Evolutionary conservation across 495 filamentous ascomycete species (phyloP).

Genomic region (Aspergillus coremiiformis): DNA sequence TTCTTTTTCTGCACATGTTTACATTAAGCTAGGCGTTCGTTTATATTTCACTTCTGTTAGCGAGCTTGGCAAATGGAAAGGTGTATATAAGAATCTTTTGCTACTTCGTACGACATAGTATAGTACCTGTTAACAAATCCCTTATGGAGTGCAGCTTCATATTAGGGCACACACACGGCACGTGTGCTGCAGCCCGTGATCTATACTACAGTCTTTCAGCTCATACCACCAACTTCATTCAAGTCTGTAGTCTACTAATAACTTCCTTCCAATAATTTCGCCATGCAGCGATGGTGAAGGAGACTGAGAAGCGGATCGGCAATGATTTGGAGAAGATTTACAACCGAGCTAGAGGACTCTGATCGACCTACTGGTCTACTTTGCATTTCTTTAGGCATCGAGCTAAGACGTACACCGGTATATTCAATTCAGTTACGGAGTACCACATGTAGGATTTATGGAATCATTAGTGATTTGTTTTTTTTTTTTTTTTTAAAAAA

Average conservation of each 20-base stretch:
- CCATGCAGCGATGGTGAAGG: conserved; percentile 23
- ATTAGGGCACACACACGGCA: not conserved
- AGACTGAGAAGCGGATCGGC: conserved; percentile 27
- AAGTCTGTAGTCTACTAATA: too few species aligned
- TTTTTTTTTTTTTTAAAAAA: too few species aligned
- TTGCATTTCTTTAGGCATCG: too few species aligned
- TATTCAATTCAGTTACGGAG: not conserved
- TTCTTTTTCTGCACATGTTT: not conserved
- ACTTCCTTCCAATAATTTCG: too few species aligned
- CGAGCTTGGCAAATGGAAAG: not conserved
- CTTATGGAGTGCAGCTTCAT: too few species aligned
- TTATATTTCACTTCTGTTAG: not conserved
- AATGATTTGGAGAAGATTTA: conserved; percentile 25
- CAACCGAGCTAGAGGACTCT: conserved; percentile 10
- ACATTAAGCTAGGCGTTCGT: not conserved
- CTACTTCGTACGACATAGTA: too few species aligned
- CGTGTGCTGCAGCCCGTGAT: not conserved
- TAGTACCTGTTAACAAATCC: not conserved
- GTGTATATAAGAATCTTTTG: not conserved
- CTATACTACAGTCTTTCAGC: not conserved
- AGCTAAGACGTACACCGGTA: too few species aligned
- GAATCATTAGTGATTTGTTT: conserved; percentile 2
- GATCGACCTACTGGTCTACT: not conserved
- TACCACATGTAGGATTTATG: not conserved
- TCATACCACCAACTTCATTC: too few species aligned